Evolutionary conservation across 805 yeast species (phyloP).

Genomic region (Cyberlindnera sargentensis): DNA sequence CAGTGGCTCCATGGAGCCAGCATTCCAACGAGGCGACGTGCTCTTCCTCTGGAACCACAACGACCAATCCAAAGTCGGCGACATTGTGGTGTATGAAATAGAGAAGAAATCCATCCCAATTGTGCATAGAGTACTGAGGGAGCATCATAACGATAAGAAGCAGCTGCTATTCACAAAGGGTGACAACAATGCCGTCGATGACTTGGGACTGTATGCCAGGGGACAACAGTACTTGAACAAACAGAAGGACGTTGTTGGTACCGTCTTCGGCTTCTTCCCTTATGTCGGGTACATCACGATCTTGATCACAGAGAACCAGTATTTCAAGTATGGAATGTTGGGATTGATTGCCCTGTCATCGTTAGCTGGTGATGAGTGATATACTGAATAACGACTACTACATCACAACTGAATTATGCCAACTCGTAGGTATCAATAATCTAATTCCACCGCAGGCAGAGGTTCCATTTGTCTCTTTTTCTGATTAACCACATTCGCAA

Average conservation of each 20-base stretch:
- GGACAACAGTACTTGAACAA: slow-evolving; percentile 73
- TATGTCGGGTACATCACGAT: slow-evolving; percentile 87
- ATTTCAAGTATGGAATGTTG: slow-evolving; percentile 71
- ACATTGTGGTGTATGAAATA: slow-evolving; percentile 87
- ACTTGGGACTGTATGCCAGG: slow-evolving; percentile 74
- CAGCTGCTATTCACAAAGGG: slow-evolving; percentile 89
- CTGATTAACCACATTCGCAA: slow-evolving; percentile 13
- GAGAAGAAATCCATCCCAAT: slow-evolving; percentile 82
- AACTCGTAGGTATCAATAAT: slow-evolving; percentile 20
- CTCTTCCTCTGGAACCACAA: slow-evolving; percentile 87
- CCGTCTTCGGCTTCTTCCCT: slow-evolving; percentile 91
- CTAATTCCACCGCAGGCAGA: slow-evolving; percentile 27
- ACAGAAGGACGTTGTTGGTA: slow-evolving; percentile 73
- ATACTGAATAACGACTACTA: too few relatives aligned
- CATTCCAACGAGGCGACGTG: slow-evolving; percentile 96
- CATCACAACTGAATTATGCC: background rate
- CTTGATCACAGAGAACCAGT: slow-evolving; percentile 79
- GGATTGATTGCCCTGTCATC: slow-evolving; percentile 71
- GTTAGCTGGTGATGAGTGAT: slow-evolving; percentile 40
- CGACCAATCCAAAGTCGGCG: slow-evolving; percentile 66
- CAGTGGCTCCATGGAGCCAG: slow-evolving; percentile 99
- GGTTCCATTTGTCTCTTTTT: slow-evolving; percentile 18
- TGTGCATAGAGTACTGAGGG: slow-evolving; percentile 89
- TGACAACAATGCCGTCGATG: slow-evolving; percentile 91
- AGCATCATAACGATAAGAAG: slow-evolving; percentile 51